These are phyloP conservation scores for Debaryomycetaceae sp. DNA, from an alignment of 1,139 yeast genomes.

Conservation along the genomic window DNA sequence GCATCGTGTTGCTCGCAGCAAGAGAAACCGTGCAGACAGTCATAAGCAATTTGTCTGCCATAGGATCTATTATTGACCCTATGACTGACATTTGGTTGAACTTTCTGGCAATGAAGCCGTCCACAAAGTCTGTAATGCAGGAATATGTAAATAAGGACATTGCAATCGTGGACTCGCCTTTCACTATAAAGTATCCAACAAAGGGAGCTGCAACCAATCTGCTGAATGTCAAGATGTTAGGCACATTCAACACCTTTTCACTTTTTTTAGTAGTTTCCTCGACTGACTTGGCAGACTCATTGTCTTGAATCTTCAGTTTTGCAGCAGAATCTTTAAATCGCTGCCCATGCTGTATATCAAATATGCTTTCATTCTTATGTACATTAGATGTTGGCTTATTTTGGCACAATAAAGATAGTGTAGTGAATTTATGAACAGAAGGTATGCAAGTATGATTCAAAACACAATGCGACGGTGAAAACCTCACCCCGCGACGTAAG, in stretches of 20 bases:
- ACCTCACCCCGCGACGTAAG: not conserved
- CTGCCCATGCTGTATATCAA: no score
- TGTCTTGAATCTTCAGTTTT: no score
- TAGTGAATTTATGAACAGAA: not conserved
- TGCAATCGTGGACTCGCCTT: constrained; percentile 61
- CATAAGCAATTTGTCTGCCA: constrained; percentile 93
- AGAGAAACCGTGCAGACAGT: constrained; percentile 77
- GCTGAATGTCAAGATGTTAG: constrained; percentile 79
- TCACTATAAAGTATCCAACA: constrained; percentile 73
- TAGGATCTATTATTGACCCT: constrained; percentile 91
- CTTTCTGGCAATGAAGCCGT: constrained; percentile 84
- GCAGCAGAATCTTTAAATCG: no score
- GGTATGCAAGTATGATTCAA: not conserved
- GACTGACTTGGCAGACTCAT: no score
- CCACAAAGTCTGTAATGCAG: constrained; percentile 85
- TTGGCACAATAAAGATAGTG: no score
- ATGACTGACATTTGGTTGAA: constrained; percentile 75
- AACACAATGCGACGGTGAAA: not conserved
- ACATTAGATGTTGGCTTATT: no score
- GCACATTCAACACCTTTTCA: constrained; percentile 47
- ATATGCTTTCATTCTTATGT: no score
- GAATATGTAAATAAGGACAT: constrained; percentile 76
- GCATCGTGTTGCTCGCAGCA: constrained; percentile 66
- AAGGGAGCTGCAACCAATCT: constrained; percentile 78
- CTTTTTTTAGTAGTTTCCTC: not conserved